A percentile compares a stretch with the other conserved stretches of the same genome.
Conservation (phyloP, 768 basidiomycete species). For the Suillus americanus region DNA sequence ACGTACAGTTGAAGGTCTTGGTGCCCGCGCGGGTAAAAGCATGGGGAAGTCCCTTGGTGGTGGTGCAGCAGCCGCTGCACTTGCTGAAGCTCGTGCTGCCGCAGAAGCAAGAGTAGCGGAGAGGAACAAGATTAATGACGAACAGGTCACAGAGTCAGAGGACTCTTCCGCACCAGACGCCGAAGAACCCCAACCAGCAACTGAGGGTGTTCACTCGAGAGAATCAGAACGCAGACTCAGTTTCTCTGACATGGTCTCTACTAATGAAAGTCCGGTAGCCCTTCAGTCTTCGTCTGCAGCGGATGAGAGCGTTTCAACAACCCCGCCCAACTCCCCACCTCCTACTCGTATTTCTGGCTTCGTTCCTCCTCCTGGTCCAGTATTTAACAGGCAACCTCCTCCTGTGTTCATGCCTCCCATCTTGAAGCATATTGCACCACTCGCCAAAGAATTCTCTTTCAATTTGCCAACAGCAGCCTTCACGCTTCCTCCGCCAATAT, state of each 20-base stretch:
- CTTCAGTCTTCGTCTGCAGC: constrained; percentile 15
- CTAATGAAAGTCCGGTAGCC: constrained; percentile 30
- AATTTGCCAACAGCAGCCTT: constrained; percentile 39
- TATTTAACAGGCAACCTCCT: constrained; percentile 57
- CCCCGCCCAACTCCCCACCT: constrained; percentile 59
- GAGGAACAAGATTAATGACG: constrained; percentile 49
- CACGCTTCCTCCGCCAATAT: constrained; percentile 44
- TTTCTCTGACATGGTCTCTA: constrained; percentile 59
- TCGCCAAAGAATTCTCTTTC: constrained; percentile 32
- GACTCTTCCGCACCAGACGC: constrained; percentile 20
- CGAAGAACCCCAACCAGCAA: constrained; percentile 4
- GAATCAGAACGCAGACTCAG: constrained; percentile 44
- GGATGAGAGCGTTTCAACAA: constrained; percentile 48
- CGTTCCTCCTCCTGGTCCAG: constrained; percentile 41
- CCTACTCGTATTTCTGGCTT: constrained; percentile 25
- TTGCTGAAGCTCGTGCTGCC: constrained; percentile 64
- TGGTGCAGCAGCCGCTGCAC: constrained; percentile 48
- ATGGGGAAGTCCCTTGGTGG: constrained; percentile 64
- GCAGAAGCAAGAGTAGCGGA: constrained; percentile 73
- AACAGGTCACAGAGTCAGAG: constrained; percentile 23
- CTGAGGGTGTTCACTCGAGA: constrained; percentile 10
- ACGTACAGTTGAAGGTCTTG: constrained; percentile 68
- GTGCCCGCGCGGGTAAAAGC: constrained; percentile 56
- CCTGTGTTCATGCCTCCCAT: constrained; percentile 27
- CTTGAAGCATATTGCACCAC: constrained; percentile 14